phyloP scores from a whole-genome alignment of 169 alveolate species.

The Neospora caninum region DNA sequence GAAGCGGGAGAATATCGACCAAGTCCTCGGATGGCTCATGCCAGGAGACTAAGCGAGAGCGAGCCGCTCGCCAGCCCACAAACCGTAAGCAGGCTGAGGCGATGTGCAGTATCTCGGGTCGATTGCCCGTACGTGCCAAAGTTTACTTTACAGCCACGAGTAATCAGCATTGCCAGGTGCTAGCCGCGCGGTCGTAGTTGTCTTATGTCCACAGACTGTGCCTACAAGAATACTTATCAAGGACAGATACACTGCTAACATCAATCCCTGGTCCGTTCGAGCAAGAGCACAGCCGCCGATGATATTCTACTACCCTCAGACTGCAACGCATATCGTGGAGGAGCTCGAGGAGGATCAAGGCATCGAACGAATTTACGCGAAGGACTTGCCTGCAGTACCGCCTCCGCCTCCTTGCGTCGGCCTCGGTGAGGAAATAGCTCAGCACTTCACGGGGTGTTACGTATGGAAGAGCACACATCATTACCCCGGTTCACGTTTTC shows the following conservation, averaged over 20 bases:
- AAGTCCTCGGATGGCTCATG: background rate
- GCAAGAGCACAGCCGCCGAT: slow-evolving; percentile 26
- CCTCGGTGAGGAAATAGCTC: background rate
- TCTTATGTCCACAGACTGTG: background rate
- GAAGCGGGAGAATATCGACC: background rate
- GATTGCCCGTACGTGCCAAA: background rate
- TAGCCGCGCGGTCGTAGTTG: background rate
- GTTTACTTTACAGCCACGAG: too few relatives aligned
- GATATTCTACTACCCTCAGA: background rate
- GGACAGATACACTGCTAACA: slow-evolving; percentile 9
- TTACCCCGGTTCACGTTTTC: too few relatives aligned
- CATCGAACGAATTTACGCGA: background rate
- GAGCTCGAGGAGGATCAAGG: background rate
- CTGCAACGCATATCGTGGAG: background rate
- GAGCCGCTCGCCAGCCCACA: background rate
- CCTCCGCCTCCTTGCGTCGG: slow-evolving; percentile 24
- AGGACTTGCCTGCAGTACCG: background rate
- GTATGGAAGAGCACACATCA: too few relatives aligned
- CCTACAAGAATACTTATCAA: background rate
- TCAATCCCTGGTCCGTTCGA: background rate
- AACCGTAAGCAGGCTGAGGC: background rate
- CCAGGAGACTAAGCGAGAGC: background rate
- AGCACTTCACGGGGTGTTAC: background rate
- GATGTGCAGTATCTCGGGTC: background rate
- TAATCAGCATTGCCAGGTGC: background rate